A percentile compares a stretch with the other conserved stretches of the same genome.
Evolutionary conservation across 176 grass and related monocot species (phyloP).

Genomic region (Metroxylon sagu): DNA sequence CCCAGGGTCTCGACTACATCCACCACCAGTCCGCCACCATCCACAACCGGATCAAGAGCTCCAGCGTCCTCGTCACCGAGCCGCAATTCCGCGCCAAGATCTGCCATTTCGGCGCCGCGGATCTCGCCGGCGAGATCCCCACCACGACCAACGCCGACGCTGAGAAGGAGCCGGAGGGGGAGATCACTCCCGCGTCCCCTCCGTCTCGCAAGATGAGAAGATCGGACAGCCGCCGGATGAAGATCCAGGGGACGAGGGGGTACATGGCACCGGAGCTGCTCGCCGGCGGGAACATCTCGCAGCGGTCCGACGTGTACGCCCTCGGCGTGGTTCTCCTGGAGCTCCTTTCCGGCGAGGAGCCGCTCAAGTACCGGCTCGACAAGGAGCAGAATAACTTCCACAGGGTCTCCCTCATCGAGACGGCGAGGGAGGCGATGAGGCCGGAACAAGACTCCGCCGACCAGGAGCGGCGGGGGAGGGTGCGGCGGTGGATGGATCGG

Average conservation of each 20-base stretch:
- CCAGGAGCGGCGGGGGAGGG: constrained; percentile 25
- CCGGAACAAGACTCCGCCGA: background rate
- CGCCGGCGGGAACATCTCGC: constrained; percentile 21
- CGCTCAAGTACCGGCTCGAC: constrained; percentile 40
- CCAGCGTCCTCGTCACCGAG: constrained; percentile 55
- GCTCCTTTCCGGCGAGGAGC: constrained; percentile 66
- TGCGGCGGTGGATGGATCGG: constrained; percentile 75
- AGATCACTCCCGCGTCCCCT: no score
- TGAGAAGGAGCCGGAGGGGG: background rate
- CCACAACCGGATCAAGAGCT: constrained; percentile 78
- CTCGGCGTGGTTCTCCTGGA: constrained; percentile 70
- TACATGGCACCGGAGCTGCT: constrained; percentile 74
- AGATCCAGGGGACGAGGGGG: constrained; percentile 68
- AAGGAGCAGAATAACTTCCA: constrained; percentile 27
- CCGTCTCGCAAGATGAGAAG: background rate
- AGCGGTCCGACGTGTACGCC: constrained; percentile 61
- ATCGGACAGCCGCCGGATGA: constrained; percentile 26
- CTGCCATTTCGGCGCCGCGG: constrained; percentile 61
- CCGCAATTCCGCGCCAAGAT: constrained; percentile 60
- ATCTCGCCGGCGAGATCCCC: constrained; percentile 59
- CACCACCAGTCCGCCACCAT: constrained; percentile 50
- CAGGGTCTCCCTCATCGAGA: constrained; percentile 58
- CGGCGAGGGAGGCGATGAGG: constrained; percentile 32
- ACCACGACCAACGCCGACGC: background rate
- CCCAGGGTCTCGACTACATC: constrained; percentile 73